Base-by-base conservation (phyloP, 2,329 filamentous ascomycete species). In the Botryotinia globosa region DNA sequence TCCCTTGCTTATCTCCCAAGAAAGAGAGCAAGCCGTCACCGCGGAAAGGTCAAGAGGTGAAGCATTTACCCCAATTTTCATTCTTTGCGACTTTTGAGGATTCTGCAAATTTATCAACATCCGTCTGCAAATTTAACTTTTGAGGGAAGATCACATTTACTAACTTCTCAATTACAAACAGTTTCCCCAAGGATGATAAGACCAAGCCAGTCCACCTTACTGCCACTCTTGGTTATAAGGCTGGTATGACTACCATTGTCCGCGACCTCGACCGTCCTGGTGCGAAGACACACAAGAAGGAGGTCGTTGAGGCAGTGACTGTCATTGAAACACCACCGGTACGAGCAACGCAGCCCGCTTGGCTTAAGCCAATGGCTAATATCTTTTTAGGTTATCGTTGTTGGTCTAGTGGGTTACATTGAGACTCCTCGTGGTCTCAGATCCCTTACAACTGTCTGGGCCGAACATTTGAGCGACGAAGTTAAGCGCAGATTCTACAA, bases 401-500 rank as follows among this genome's bases (percentile, higher is more conserved):
- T 99, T 89, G 96, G 96, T 92, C 90, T 99, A 85, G 96, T 99
- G 84, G 96, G 96, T 84, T 99, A 99, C 90, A 98, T 99, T 87
- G 96, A 99, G 90, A 99, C 96, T 84, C 96, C 96, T 85, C 96
- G 96, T 83, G 96, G 96, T 88, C 94, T 99, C 83, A 95, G 96
- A 85, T 99, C 96, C 80, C 94, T 99, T 86, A 98, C 94, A 85
- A 98, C 96, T 84, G 94, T 99, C 85, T 99, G 96, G 96, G 96
- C 96, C 83, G 96, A 98, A 91, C 96, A 99, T 86, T 87, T 99
- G 86, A 93, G 92, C 87, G 96, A 99, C 86, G 96, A 98, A 88
- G 84, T 99, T 86, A 97, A 97, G 92, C 93, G 96, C 83, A 93
- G 96, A 84, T 99, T 99, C 94, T 99, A 99, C 93, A 98, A 98